Evolutionary conservation across 768 basidiomycete genomes (phyloP), one percentile per base, ranked within the genome.

Genomic region (Phaeotremella fagi): DNA sequence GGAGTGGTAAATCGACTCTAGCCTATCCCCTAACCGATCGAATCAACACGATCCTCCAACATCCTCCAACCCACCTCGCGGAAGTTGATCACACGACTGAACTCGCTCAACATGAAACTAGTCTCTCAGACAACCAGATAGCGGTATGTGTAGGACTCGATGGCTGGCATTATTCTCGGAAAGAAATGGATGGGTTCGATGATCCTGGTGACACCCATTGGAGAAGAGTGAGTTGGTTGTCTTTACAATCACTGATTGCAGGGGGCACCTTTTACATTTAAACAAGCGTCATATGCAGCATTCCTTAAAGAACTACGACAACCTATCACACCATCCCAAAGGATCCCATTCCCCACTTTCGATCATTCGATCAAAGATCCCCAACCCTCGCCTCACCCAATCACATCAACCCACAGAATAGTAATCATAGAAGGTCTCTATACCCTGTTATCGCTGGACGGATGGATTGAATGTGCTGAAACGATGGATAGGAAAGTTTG

Each of bases 371-470:
- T 87, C 48, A 97, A 94, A 68, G 92, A 97, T 66, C 91, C 90
- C 0, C 77, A 77, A 0, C 80, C 81, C 3, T 78, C 84, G 41
- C 80, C 82, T 0, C 69, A 85, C 23, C 66, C 76, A 2, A 80
- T 97, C 24, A 63, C 76, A 23, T 81, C 85, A 0, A 64, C 77
- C 27, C 85, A 92, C 63, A 83, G 87, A 12, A 81, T 97, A 49
- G 79, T 95, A 37, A 71, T 97, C 54, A 81, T 97, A 57, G 92
- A 97, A 74, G 91, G 92, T 0, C 75, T 95, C n/a, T 95, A 97
- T 72, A 80, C 83, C 2, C 82, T 89, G 62, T 80, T 95, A 25
- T 78, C 82, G n/a, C 75, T 83, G 22, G 76, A 81, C 0, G 85
- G 86, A 0, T 95, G 92, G 92, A 71, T 66, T 1, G 78, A 80